A percentile compares a stretch with the other conserved stretches of the same genome.
phyloP scores from a whole-genome alignment of 2,329 filamentous ascomycete species.

The Ciborinia camelliae region DNA sequence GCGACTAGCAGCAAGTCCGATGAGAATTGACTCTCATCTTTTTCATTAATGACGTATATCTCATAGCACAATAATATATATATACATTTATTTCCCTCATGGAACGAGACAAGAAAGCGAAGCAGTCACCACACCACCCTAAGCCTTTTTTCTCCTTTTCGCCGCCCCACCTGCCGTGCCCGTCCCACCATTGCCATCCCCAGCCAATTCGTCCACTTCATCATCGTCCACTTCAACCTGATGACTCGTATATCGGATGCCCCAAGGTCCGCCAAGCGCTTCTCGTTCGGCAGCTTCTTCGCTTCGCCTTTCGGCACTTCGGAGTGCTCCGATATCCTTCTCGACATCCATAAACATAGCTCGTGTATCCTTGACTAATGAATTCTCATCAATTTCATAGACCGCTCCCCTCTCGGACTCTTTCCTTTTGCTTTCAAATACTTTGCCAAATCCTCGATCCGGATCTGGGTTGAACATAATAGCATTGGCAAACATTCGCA shows the following conservation, averaged over 20 bases:
- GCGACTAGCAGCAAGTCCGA: too few relatives aligned
- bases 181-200: neutral
- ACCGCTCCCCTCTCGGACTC: slow-evolving; percentile 43
- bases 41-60: slow-evolving; percentile 11
- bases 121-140: too few relatives aligned
- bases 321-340: slow-evolving; percentile 40
- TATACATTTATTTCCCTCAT: neutral
- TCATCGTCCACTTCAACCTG: neutral
- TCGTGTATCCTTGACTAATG: slow-evolving; percentile 79
- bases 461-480: slow-evolving; percentile 97
- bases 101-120: neutral
- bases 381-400: slow-evolving; percentile 74
- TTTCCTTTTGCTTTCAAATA: slow-evolving; percentile 41
- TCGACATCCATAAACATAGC: slow-evolving; percentile 90
- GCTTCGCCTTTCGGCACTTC: slow-evolving; percentile 34
- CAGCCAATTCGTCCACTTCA: slow-evolving; percentile 12
- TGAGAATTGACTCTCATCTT: neutral
- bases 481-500: slow-evolving; percentile 96
- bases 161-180: neutral
- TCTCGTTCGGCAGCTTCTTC: slow-evolving; percentile 26
- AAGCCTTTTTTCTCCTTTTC: slow-evolving; percentile 14
- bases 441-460: slow-evolving; percentile 57
- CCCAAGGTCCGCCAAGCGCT: slow-evolving; percentile 16
- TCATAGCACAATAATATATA: slow-evolving; percentile 8
- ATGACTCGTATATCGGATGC: neutral